Base-by-base conservation (phyloP, 345 rosid species). In the Kandelia obovata region DNA sequence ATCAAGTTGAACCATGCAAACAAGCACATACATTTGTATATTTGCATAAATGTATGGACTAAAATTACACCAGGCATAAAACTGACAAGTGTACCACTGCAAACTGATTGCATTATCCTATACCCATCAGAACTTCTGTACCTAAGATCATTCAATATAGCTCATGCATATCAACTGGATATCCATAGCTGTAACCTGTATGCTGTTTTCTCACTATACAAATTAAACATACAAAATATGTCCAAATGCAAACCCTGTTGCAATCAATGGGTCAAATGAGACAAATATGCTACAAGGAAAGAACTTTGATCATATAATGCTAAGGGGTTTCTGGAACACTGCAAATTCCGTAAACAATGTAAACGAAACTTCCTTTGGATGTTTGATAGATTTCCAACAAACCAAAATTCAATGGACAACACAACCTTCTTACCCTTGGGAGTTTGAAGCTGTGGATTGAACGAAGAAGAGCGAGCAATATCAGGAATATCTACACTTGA, bases 351-450 rank as follows among this genome's bases (percentile, higher is more conserved):
- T 27, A 25, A 9, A 25, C 17, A 25, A 25, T 25, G 31, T 56
- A 26, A 56, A 56, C 13, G 7, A 25, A 51, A 13, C 34, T 59
- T 15, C 59, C 9, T 61, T 28, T 35, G 1, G 16, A 19, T 6
- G 27, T 53, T 35, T 16, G 17, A 53, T 6, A 37, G 27, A 34
- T 20, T 43, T 43, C 13, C 49, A 43, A 43, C 27, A 5, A 19
- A 6, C 27, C 39, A 27, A 20, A 37, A 25, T 35, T 61, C 1
- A 37, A 30, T 15, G 15, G 55, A 37, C 15, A 3, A 57, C 26
- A n/a, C 23, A 51, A 31, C 26, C 51, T 27, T 28, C 79, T 74
- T 85, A 92, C 99, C 87, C 81, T 84, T 89, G 37, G 83, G 71
- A 43, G 80, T 25, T 73, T 83, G 89, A 73, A 80, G 83, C 34